These are phyloP conservation scores for Fusarium citri DNA, from an alignment of 2,329 filamentous ascomycete genomes.

Conservation along the genomic window DNA sequence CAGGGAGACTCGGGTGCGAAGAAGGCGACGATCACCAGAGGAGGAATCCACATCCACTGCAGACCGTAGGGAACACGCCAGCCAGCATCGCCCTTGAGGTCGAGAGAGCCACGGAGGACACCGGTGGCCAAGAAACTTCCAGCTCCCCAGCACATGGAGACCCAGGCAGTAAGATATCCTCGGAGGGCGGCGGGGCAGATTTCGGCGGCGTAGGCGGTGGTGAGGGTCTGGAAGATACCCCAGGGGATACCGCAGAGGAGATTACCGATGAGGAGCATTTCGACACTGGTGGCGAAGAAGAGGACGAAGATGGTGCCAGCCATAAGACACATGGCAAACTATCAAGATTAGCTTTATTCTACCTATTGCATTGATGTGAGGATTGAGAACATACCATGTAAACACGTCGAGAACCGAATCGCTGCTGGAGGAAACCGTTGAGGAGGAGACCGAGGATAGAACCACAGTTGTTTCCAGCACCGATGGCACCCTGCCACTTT, in stretches of 20 bases:
- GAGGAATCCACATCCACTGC: conserved; percentile 61
- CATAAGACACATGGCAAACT: conserved; percentile 53
- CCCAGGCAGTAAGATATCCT: conserved; percentile 60
- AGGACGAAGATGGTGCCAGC: conserved; percentile 59
- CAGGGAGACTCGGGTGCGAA: conserved; percentile 63
- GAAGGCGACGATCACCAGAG: conserved; percentile 54
- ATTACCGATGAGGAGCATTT: conserved; percentile 57
- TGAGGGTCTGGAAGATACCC: conserved; percentile 60
- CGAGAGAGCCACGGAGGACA: conserved; percentile 55
- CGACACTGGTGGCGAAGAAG: conserved; percentile 58
- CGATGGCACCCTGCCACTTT: conserved; percentile 61
- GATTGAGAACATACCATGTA: conserved; percentile 54
- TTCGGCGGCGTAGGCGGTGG: conserved; percentile 62
- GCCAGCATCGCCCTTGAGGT: conserved; percentile 54
- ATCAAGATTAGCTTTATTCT: not conserved
- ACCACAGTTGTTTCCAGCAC: conserved; percentile 60
- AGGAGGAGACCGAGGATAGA: conserved; percentile 62
- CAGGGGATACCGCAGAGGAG: conserved; percentile 61
- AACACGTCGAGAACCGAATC: conserved; percentile 59
- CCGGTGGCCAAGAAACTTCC: conserved; percentile 59
- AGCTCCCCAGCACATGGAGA: conserved; percentile 62
- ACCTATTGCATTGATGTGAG: not conserved
- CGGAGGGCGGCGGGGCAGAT: conserved; percentile 58
- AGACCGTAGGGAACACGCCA: conserved; percentile 61
- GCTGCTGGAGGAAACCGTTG: conserved; percentile 61